Conservation (phyloP, 2,329 filamentous ascomycete genomes). For the Lachnellula arida region DNA sequence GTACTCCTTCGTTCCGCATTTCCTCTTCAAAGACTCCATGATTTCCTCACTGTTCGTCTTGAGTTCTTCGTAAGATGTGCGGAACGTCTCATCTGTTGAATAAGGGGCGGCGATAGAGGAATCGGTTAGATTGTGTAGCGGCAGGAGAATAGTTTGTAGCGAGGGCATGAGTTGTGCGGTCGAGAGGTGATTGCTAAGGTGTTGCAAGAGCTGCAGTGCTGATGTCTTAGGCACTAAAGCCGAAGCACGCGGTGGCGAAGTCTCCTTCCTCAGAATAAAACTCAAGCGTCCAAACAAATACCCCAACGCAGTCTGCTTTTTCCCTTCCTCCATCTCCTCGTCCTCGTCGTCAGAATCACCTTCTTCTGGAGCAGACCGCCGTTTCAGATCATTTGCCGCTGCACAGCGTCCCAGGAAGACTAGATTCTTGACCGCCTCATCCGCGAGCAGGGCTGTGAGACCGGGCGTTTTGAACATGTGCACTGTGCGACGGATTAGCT, state of each 20-base stretch:
- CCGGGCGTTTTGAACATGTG: constrained; percentile 56
- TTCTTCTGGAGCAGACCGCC: constrained; percentile 40
- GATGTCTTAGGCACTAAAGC: constrained; percentile 70
- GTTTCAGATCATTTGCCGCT: constrained; percentile 51
- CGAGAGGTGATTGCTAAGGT: constrained; percentile 60
- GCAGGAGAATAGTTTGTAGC: constrained; percentile 59
- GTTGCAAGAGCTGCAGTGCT: constrained; percentile 68
- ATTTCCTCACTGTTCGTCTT: constrained; percentile 69
- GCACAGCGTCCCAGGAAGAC: constrained; percentile 71
- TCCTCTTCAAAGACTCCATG: constrained; percentile 78
- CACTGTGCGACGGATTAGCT: constrained; percentile 47
- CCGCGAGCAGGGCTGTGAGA: constrained; percentile 69
- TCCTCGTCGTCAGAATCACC: constrained; percentile 39
- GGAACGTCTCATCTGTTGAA: constrained; percentile 66
- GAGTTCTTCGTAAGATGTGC: constrained; percentile 63
- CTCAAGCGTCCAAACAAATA: constrained; percentile 78
- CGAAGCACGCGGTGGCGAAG: constrained; percentile 53
- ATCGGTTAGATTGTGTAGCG: constrained; percentile 81
- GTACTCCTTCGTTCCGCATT: constrained; percentile 75
- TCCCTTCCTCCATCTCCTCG: constrained; percentile 41
- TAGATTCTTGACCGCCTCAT: constrained; percentile 74
- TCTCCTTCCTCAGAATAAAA: constrained; percentile 72
- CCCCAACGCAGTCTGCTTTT: constrained; percentile 51
- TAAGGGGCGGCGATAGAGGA: constrained; percentile 66
- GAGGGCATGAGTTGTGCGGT: constrained; percentile 54